phyloP scores from a whole-genome alignment of 169 alveolate species.

The Plasmodium blacklocki region DNA sequence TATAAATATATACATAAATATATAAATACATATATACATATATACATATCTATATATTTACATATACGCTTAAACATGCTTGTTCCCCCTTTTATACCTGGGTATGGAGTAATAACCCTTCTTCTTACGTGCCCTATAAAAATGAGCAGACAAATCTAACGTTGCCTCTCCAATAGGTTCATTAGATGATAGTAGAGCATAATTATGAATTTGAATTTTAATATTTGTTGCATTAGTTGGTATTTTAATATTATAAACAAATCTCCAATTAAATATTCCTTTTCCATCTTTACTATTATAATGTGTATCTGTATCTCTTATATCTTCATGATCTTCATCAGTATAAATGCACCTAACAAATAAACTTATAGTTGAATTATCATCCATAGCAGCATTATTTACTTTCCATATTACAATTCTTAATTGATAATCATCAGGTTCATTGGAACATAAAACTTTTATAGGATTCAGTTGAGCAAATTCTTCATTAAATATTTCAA shows the following conservation, averaged over 20 bases:
- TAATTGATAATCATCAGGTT: conserved; percentile 90
- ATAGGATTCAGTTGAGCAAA: conserved; percentile 90
- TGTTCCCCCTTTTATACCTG: conserved; percentile 29
- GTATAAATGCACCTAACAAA: conserved; percentile 89
- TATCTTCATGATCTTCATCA: conserved; percentile 86
- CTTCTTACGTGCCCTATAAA: conserved; percentile 86
- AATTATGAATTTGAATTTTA: conserved; percentile 87
- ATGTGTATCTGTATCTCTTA: conserved; percentile 90
- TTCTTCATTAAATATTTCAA: conserved; percentile 88
- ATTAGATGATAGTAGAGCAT: conserved; percentile 82
- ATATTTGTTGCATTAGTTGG: conserved; percentile 90
- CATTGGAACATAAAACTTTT: conserved; percentile 86
- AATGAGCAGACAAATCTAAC: conserved; percentile 87
- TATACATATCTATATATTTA: neutral
- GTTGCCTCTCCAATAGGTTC: conserved; percentile 91
- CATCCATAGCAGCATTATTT: conserved; percentile 88
- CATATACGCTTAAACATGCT: neutral
- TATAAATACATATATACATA: neutral
- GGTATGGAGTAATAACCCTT: conserved; percentile 85
- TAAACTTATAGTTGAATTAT: conserved; percentile 87
- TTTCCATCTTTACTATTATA: conserved; percentile 92
- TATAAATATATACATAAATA: neutral
- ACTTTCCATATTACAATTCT: conserved; percentile 93
- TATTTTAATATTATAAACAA: conserved; percentile 87
- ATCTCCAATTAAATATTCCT: conserved; percentile 92